Evolutionary conservation across 129 eudicot species (phyloP).

Genomic region (Centaurea solstitialis): DNA sequence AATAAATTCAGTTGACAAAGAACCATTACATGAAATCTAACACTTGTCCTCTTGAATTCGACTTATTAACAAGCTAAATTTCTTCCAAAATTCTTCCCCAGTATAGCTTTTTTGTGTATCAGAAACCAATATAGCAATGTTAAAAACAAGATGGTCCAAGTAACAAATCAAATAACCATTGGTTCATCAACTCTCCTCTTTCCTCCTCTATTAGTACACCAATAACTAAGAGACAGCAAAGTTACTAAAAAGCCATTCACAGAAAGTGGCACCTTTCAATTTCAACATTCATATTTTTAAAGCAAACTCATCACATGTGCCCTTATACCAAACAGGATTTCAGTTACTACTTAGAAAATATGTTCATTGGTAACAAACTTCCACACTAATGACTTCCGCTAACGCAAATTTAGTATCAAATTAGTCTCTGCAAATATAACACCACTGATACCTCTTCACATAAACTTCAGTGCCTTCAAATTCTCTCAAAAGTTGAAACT

Average conservation of each 20-base stretch:
- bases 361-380: not conserved
- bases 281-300: not conserved
- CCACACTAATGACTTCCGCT: not conserved
- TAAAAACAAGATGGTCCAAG: not conserved
- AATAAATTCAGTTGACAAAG: not conserved
- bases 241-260: not conserved
- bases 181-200: not conserved
- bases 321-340: not conserved
- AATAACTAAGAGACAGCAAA: not conserved
- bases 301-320: slow-evolving; percentile 1
- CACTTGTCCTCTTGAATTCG: not conserved
- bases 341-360: slow-evolving; percentile 2
- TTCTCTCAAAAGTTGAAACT: not conserved
- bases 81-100: not conserved
- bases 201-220: not conserved
- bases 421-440: not conserved
- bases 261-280: not conserved
- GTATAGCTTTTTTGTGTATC: no score
- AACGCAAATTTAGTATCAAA: not conserved
- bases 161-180: slow-evolving; percentile 7
- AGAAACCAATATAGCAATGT: no score
- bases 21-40: not conserved
- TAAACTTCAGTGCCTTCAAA: not conserved
- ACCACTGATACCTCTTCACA: slow-evolving; percentile 5
- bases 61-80: not conserved